Evolutionary conservation across 169 alveolate species (phyloP).

Genomic region (Plasmodium fragile): DNA sequence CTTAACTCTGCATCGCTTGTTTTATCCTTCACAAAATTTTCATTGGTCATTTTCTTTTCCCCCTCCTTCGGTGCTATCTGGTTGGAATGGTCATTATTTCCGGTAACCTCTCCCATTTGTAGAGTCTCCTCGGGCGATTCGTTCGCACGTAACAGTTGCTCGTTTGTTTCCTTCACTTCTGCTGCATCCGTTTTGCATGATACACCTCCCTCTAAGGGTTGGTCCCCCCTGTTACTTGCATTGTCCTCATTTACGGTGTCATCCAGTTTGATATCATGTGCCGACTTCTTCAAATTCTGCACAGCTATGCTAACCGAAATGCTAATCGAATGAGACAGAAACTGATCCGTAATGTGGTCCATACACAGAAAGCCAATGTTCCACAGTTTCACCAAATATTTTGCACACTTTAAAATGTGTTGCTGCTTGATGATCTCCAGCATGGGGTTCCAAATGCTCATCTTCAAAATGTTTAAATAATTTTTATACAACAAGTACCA

Average conservation of each 20-base stretch:
- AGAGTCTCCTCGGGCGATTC: background rate
- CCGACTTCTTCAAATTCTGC: slow-evolving; percentile 23
- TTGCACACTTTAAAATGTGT: slow-evolving; percentile 40
- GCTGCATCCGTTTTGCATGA: background rate
- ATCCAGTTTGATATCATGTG: background rate
- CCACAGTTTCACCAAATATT: slow-evolving; percentile 43
- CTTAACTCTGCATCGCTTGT: slow-evolving; percentile 9
- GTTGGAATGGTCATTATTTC: background rate
- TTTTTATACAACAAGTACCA: slow-evolving; percentile 72
- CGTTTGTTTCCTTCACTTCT: background rate
- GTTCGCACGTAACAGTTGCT: background rate
- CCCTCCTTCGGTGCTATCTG: background rate
- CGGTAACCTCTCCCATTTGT: background rate
- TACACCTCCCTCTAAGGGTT: background rate
- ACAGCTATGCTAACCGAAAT: slow-evolving; percentile 72
- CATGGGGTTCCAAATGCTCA: slow-evolving; percentile 27
- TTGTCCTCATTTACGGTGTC: background rate
- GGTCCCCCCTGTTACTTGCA: background rate
- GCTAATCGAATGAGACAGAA: slow-evolving; percentile 30
- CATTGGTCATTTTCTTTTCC: background rate
- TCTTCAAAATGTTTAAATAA: slow-evolving; percentile 45
- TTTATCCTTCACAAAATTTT: background rate
- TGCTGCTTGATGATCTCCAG: slow-evolving; percentile 39
- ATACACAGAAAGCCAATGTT: slow-evolving; percentile 34
- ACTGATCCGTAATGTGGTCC: slow-evolving; percentile 56